phyloP scores from a whole-genome alignment of 2,329 filamentous ascomycete genomes.

The Fusarium xyrophilum region DNA sequence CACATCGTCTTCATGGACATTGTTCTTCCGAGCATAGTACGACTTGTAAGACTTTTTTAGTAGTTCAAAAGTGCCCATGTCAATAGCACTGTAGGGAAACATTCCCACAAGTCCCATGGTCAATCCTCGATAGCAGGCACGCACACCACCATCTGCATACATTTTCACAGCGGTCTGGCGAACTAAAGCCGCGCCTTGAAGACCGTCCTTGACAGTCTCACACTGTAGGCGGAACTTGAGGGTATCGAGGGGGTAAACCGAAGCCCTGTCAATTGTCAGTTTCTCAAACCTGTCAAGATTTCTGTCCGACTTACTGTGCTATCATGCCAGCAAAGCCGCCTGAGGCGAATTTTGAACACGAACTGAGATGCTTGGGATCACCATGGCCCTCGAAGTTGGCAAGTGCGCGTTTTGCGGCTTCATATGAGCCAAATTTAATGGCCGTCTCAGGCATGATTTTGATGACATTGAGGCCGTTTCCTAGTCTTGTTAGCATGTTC shows the following conservation, averaged over 20 bases:
- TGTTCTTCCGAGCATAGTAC: conserved; percentile 71
- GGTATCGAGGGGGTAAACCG: conserved; percentile 92
- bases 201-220: conserved; percentile 85
- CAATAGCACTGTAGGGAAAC: conserved; percentile 97
- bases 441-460: conserved; percentile 99
- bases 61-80: conserved; percentile 93
- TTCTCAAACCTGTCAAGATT: background rate
- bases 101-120: conserved; percentile 94
- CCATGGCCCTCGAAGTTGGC: conserved; percentile 87
- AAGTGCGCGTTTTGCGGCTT: conserved; percentile 88
- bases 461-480: conserved; percentile 93
- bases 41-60: conserved; percentile 77
- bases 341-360: conserved; percentile 86
- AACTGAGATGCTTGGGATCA: conserved; percentile 79
- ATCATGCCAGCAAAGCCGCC: conserved; percentile 93
- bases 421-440: conserved; percentile 97
- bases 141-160: conserved; percentile 76
- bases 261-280: conserved; percentile 63
- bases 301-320: conserved; percentile 72
- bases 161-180: conserved; percentile 85
- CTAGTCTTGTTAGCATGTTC: conserved; percentile 54
- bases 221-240: conserved; percentile 88
- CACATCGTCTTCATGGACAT: conserved; percentile 84
- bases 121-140: conserved; percentile 86
- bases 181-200: conserved; percentile 83